Conservation (phyloP, 345 rosid species). For the Arabidopsis arenosa region DNA sequence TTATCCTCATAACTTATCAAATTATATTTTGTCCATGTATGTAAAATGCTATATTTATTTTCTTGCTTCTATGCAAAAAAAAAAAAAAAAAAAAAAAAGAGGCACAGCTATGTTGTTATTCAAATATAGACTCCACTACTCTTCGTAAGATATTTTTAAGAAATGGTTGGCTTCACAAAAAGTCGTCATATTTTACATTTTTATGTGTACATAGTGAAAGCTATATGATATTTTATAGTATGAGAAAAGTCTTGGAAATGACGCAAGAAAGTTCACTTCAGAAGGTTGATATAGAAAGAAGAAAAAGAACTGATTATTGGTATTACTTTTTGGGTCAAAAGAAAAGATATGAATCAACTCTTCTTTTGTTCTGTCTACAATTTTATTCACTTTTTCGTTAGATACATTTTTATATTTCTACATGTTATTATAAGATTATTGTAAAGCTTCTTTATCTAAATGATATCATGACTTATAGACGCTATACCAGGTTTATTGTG, state of each 20-base stretch:
- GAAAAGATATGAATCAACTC: slow-evolving; percentile 1
- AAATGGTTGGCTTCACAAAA: background rate
- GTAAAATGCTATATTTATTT: background rate
- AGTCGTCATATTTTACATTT: background rate
- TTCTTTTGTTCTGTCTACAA: background rate
- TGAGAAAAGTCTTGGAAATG: slow-evolving; percentile 14
- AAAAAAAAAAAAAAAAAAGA: background rate
- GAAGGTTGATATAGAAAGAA: slow-evolving; percentile 2
- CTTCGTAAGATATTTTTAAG: background rate
- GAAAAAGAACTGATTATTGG: slow-evolving; percentile 1
- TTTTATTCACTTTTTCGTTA: background rate
- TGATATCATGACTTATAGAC: background rate
- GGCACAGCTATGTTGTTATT: background rate
- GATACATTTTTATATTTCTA: background rate
- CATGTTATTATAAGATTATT: background rate
- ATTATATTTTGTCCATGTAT: background rate
- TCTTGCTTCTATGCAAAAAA: background rate
- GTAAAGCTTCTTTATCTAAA: slow-evolving; percentile 2
- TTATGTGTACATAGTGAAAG: background rate
- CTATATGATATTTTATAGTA: background rate
- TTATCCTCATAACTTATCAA: too few species aligned
- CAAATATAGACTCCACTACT: background rate
- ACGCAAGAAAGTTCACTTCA: slow-evolving; percentile 12
- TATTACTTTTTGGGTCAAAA: slow-evolving; percentile 9
- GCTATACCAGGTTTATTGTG: background rate